phyloP scores from a whole-genome alignment of 768 basidiomycete genomes.

The Kwoniella europaea region DNA sequence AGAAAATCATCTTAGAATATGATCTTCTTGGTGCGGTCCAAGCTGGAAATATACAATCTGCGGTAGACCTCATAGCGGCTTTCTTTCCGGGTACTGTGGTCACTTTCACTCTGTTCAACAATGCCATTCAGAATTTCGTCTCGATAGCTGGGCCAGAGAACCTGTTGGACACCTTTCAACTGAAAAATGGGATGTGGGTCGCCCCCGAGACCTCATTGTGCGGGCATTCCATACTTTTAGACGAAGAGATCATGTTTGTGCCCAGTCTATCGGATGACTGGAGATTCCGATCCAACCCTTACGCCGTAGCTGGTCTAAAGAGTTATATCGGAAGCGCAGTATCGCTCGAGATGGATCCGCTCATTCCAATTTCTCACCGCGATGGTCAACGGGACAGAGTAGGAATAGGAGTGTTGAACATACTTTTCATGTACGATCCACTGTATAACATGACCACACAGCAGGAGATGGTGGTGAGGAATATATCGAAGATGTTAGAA shows the following conservation, averaged over 20 bases:
- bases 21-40: conserved; percentile 35
- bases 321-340: conserved; percentile 35
- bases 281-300: conserved; percentile 26
- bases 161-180: neutral
- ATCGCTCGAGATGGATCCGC: conserved; percentile 27
- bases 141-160: conserved; percentile 15
- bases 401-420: conserved; percentile 22
- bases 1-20: conserved; percentile 36
- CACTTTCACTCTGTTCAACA: conserved; percentile 27
- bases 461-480: conserved; percentile 30
- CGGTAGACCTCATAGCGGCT: conserved; percentile 31
- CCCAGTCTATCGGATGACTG: conserved; percentile 21
- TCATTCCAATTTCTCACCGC: neutral
- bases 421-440: conserved; percentile 15
- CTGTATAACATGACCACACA: conserved; percentile 10
- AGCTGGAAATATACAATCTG: conserved; percentile 36
- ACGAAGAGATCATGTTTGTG: conserved; percentile 4
- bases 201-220: conserved; percentile 22
- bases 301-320: conserved; percentile 24
- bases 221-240: conserved; percentile 25
- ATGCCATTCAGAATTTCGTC: conserved; percentile 15
- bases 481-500: conserved; percentile 39
- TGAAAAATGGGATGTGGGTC: conserved; percentile 9
- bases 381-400: conserved; percentile 1
- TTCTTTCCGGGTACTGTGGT: conserved; percentile 33